A percentile compares a stretch with the other conserved stretches of the same genome.
Conservation (phyloP, 108 stramenopile genomes). For the Pseudonitzschia pungens region DNA sequence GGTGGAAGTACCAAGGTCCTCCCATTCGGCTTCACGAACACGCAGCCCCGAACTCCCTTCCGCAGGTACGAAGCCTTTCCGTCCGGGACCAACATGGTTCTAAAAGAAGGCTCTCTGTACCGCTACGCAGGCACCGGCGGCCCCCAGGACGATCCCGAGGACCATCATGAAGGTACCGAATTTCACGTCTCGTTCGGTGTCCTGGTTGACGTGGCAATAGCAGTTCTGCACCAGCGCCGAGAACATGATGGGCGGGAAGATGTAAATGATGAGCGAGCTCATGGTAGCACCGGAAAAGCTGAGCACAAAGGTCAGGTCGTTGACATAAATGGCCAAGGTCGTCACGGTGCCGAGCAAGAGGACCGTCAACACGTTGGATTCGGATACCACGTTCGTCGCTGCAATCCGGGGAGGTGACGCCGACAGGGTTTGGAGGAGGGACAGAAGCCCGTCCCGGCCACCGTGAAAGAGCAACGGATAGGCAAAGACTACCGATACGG, state of each 20-base stretch:
- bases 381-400: constrained; percentile 80
- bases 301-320: constrained; percentile 59
- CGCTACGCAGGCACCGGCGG: constrained; percentile 29
- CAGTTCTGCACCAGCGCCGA: constrained; percentile 18
- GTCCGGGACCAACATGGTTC: neutral
- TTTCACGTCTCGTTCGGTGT: constrained; percentile 26
- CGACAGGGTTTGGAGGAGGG: constrained; percentile 57
- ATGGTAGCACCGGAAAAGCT: constrained; percentile 82
- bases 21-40: too few relatives aligned
- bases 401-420: constrained; percentile 45
- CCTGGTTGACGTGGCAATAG: constrained; percentile 1
- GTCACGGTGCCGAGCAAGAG: constrained; percentile 29
- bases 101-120: constrained; percentile 3
- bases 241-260: constrained; percentile 86
- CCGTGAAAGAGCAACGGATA: constrained; percentile 92
- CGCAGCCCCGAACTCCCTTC: too few relatives aligned
- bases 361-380: constrained; percentile 7
- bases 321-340: constrained; percentile 43
- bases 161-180: constrained; percentile 24
- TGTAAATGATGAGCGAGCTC: constrained; percentile 78
- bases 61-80: too few relatives aligned
- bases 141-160: constrained; percentile 22
- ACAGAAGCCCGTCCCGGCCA: constrained; percentile 73
- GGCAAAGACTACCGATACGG: constrained; percentile 60
- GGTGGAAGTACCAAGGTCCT: too few relatives aligned